Evolutionary conservation across 352 stramenopile genomes (phyloP), one percentile per base, ranked within the genome.

Genomic region (Phytophthora uliginosa): DNA sequence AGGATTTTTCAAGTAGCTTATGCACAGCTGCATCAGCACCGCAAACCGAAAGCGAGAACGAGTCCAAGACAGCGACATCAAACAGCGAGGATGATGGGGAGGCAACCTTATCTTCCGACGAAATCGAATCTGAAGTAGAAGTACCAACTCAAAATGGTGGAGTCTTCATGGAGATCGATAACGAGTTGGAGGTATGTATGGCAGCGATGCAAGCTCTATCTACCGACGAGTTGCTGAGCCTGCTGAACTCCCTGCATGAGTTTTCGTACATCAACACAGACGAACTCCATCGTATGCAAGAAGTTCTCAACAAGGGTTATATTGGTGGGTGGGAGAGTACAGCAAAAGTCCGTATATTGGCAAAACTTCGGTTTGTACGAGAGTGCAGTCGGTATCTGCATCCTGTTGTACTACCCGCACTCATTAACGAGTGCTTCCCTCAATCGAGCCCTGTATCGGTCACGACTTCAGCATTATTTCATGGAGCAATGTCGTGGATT

Each of bases 251-350:
- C 9, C 69, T 95, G 60, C 76, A 86, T 52, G 74, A 86, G 33
- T 88, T 91, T 62, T 93, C 89, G 50, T 95, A 91, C 61, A 90
- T 95, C 54, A 95, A 90, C 48, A 72, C 61, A 4, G 84, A 93
- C n/a, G 89, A 95, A 68, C 67, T 79, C 6, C 74, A 88, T 69
- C 76, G 81, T 9, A 89, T 95, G 67, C 86, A 90, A 67, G 87
- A 94, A 59, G 71, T 95, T 31, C 79, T 95, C 7, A 88, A 94
- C 52, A 91, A 93, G 48, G 89, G 89, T 0, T 94, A 94, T 54
- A 94, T 95, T 28, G 87, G 85, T 50, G 85, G 86, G 2, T 94
- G 89, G 89, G 89, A 94, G 59, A 79, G 66, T 20, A 90, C 81
- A 1, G 87, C 89, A 28, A 94, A 94, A 66, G 26, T 73, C 4